Conservation (phyloP, 164 flowering plant genomes). For the Litsea cubeba region DNA sequence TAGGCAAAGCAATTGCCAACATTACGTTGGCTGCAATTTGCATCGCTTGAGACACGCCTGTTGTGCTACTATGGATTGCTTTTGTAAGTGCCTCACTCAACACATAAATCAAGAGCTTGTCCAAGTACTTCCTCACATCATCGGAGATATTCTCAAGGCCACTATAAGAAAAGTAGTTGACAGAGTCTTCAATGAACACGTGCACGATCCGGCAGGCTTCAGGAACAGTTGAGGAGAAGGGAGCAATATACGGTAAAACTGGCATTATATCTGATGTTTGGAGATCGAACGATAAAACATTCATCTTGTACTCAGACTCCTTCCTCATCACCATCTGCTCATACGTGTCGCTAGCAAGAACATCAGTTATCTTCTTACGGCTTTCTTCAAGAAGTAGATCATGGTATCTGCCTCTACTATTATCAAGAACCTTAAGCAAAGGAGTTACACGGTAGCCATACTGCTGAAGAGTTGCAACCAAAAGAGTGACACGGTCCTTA, state of each 20-base stretch:
- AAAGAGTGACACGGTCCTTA: slow-evolving; percentile 81
- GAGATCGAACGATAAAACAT: slow-evolving; percentile 60
- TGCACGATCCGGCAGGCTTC: slow-evolving; percentile 70
- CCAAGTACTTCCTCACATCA: slow-evolving; percentile 61
- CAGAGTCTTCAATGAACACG: slow-evolving; percentile 75
- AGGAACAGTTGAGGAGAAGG: slow-evolving; percentile 84
- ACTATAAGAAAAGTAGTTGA: slow-evolving; percentile 73
- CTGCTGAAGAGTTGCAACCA: slow-evolving; percentile 62
- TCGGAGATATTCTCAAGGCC: slow-evolving; percentile 48
- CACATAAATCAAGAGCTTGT: slow-evolving; percentile 80
- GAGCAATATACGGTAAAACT: slow-evolving; percentile 84
- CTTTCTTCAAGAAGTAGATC: slow-evolving; percentile 77
- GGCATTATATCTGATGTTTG: slow-evolving; percentile 77
- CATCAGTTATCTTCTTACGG: slow-evolving; percentile 51
- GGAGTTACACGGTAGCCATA: slow-evolving; percentile 76
- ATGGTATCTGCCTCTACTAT: slow-evolving; percentile 66
- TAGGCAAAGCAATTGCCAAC: too few species aligned
- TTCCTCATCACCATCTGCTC: slow-evolving; percentile 79
- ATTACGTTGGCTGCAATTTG: slow-evolving; percentile 78
- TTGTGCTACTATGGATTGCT: slow-evolving; percentile 36
- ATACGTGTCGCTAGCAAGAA: slow-evolving; percentile 55
- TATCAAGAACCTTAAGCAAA: slow-evolving; percentile 61
- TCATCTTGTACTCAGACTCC: slow-evolving; percentile 65
- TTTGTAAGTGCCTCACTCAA: slow-evolving; percentile 60
- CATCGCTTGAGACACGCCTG: slow-evolving; percentile 76